Conservation (phyloP, 768 basidiomycete species). For the Pleurotus djamor region DNA sequence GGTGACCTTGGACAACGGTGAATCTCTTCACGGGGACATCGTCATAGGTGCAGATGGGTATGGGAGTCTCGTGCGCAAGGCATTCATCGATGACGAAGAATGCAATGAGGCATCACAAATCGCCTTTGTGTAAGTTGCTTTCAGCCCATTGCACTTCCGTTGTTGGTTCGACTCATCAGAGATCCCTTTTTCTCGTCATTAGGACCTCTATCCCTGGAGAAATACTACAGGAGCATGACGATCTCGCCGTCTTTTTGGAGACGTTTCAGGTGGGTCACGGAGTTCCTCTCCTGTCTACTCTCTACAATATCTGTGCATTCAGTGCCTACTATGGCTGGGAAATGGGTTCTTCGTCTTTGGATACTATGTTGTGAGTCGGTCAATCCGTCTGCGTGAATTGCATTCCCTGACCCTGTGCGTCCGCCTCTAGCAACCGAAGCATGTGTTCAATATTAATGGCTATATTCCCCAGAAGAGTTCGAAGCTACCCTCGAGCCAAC, state of each 20-base stretch:
- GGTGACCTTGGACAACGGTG: conserved; percentile 39
- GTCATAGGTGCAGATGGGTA: conserved; percentile 63
- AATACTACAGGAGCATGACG: conserved; percentile 27
- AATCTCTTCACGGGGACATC: conserved; percentile 44
- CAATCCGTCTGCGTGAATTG: neutral
- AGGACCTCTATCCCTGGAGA: conserved; percentile 26
- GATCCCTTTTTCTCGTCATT: neutral
- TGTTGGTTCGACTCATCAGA: neutral
- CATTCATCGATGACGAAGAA: conserved; percentile 20
- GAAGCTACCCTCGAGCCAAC: neutral
- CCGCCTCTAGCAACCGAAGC: conserved; percentile 18
- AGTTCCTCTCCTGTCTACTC: neutral
- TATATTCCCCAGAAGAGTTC: neutral
- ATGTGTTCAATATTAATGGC: conserved; percentile 21
- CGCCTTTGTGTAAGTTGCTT: conserved; percentile 17
- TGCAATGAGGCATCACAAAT: conserved; percentile 23
- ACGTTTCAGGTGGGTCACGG: conserved; percentile 21
- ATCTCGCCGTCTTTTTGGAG: conserved; percentile 23
- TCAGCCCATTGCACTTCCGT: neutral
- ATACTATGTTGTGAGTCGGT: conserved; percentile 8
- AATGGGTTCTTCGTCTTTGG: conserved; percentile 21
- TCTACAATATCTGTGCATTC: neutral
- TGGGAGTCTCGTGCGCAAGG: conserved; percentile 32
- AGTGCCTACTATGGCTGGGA: conserved; percentile 36
- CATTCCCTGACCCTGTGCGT: neutral